Base-by-base conservation (phyloP, 139 green algal genomes). In the Chlamydomonas schloesseri region DNA sequence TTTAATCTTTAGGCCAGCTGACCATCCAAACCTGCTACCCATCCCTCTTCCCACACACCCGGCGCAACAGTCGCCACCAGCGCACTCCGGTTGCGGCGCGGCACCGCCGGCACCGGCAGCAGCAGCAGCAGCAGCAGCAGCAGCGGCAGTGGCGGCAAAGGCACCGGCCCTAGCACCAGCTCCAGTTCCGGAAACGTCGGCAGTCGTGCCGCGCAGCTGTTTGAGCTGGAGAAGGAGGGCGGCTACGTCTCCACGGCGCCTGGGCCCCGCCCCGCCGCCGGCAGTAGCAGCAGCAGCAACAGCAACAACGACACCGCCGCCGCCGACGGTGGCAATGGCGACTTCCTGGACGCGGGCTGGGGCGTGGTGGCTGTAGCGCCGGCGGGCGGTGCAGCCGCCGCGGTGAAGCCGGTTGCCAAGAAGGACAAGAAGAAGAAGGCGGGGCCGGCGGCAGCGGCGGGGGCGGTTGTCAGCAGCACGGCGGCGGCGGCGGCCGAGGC, bases 141-240 rank as follows among this genome's bases (percentile, higher is more conserved):
- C 55, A 9, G 3, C 15, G 20, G 26, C 73, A n/a, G 17, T 24
- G 58, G 26, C 65, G 1, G 13, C 1, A 24, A 9, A 8, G 11
- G 18, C 31, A 72, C 6, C 42, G 8, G 42, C 42, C 5, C 42
- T 8, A 50, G 42, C 42, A 50, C 42, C 42, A 50, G 42, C 42
- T 13, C 42, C 42, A 50, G 42, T 8, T 13, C 42, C 42, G 42
- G 42, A 5, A 50, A 50, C 42, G 42, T 50, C 6, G 42, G 46
- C 76, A 73, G 18, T 14, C 87, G 87, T 20, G 74, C 87, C 17
- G 34, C 62, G 18, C 77, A 81, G 62, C 62, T 91, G n/a, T 91
- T 85, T 33, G 88, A 91, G 26, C 77, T 91, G n/a, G 31, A 70
- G 24, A 70, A 58, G 36, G 88, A 91, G 53, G 88, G 84, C 47